Base-by-base conservation (phyloP, 139 green algal genomes). In the Chlamydomonas sphaeroides region DNA sequence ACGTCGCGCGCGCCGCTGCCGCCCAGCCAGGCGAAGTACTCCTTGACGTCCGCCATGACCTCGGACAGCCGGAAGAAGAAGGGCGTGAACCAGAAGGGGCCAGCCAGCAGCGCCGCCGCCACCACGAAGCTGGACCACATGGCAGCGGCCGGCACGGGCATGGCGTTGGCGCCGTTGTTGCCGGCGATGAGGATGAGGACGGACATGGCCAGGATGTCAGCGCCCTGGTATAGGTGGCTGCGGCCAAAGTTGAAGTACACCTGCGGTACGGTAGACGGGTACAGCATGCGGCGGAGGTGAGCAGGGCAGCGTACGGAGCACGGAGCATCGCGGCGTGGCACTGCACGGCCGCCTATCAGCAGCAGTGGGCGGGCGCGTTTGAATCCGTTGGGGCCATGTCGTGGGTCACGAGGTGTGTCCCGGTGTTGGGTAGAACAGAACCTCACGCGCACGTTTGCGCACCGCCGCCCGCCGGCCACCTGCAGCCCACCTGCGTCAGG, bases 61-160 rank as follows among this genome's bases (percentile, higher is more conserved):
- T 53, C 45, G 45, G 10, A 14, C 14, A 86, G 57, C 15, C 83
- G 84, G 84, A 94, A 94, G 51, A 87, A 87, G 51, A 91, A 85
- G 23, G 92, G 92, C 73, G 92, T 95, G 88, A 95, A 95, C 92
- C 92, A 95, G 80, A 94, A 95, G 42, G 92, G 92, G 2, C 86
- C 66, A 51, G 84, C 89, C 70, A 95, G 70, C 30, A 95, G 78
- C 68, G 78, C 87, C 35, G 92, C 57, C 0, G 88, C 87, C 39
- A 95, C 92, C 63, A 94, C 74, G 83, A 88, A 91, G 33, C 89
- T 81, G 45, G 80, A 88, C 90, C 90, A 95, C n/a, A 90, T 86
- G 20, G 78, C 87, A 51, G 84, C 70, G 38, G 80, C 25, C 0
- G 70, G 51, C 26, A 72, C 23, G 26, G 66, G 66, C 66, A 23